These are phyloP conservation scores for Brassica nigra DNA, from an alignment of 345 rosid genomes.

Conservation along the genomic window DNA sequence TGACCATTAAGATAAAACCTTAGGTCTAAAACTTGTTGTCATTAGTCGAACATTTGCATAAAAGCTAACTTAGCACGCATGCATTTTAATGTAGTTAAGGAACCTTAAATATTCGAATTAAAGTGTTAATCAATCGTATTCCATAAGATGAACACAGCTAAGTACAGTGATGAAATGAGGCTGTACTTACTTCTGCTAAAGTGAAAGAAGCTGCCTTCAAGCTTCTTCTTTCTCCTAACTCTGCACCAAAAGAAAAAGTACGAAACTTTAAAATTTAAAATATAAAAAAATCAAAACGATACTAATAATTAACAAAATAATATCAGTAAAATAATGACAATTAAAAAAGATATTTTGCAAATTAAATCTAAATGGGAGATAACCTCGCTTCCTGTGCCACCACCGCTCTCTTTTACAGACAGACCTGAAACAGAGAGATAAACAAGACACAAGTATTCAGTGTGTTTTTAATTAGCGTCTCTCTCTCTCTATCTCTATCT, in stretches of 20 bases:
- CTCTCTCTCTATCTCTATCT: conserved; percentile 8
- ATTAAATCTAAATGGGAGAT: conserved; percentile 22
- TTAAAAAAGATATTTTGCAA: conserved; percentile 12
- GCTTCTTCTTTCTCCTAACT: conserved; percentile 16
- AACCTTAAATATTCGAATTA: conserved; percentile 28
- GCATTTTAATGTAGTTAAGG: conserved; percentile 1
- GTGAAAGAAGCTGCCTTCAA: conserved; percentile 35
- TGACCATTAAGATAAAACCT: background rate
- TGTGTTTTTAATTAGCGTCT: conserved; percentile 13
- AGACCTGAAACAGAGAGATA: conserved; percentile 23
- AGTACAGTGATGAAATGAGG: conserved; percentile 19
- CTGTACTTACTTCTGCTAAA: conserved; percentile 30
- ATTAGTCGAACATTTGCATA: no score
- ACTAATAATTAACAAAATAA: background rate
- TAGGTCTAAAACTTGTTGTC: no score
- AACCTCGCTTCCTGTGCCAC: conserved; percentile 40
- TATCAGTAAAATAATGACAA: background rate
- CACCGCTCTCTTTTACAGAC: conserved; percentile 40
- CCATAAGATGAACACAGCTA: conserved; percentile 28
- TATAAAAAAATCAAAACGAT: no score
- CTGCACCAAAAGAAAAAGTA: background rate
- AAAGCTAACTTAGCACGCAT: no score
- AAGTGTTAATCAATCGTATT: conserved; percentile 23
- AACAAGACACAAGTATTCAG: conserved; percentile 44
- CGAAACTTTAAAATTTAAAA: background rate